Conservation (phyloP, 331 rosid species). For the Telfairia occidentalis region DNA sequence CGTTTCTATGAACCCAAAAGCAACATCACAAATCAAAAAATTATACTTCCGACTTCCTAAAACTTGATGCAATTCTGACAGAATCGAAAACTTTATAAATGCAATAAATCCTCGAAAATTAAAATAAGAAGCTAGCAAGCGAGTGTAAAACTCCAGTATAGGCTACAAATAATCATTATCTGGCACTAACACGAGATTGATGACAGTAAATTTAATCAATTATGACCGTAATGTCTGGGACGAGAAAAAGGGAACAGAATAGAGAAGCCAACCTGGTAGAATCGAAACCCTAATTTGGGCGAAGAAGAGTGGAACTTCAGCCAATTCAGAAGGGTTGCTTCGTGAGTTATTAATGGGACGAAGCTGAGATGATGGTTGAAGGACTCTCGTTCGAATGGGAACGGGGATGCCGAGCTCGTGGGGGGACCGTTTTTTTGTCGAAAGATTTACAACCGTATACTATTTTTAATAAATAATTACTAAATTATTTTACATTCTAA, state of each 20-base stretch:
- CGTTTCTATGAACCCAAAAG: neutral
- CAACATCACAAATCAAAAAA: neutral
- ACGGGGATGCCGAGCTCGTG: too few relatives aligned
- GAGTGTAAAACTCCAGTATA: neutral
- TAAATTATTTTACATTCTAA: too few relatives aligned
- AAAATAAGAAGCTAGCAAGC: neutral
- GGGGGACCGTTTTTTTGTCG: too few relatives aligned
- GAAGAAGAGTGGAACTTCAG: neutral
- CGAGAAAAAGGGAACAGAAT: neutral
- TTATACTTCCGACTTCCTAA: neutral
- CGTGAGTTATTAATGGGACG: neutral
- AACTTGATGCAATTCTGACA: neutral
- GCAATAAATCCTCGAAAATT: neutral
- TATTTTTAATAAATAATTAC: too few relatives aligned
- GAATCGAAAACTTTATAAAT: neutral
- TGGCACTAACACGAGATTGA: neutral
- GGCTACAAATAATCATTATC: neutral
- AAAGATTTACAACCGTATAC: too few relatives aligned
- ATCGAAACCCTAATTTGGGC: neutral
- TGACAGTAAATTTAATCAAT: neutral
- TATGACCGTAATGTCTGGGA: neutral
- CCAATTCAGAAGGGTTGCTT: neutral
- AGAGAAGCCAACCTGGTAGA: neutral
- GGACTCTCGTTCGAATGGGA: neutral
- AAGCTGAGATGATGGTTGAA: neutral